A percentile compares a stretch with the other conserved stretches of the same genome.
Evolutionary conservation across 2,329 filamentous ascomycete genomes (phyloP).

Genomic region (Claviceps quebecensis): DNA sequence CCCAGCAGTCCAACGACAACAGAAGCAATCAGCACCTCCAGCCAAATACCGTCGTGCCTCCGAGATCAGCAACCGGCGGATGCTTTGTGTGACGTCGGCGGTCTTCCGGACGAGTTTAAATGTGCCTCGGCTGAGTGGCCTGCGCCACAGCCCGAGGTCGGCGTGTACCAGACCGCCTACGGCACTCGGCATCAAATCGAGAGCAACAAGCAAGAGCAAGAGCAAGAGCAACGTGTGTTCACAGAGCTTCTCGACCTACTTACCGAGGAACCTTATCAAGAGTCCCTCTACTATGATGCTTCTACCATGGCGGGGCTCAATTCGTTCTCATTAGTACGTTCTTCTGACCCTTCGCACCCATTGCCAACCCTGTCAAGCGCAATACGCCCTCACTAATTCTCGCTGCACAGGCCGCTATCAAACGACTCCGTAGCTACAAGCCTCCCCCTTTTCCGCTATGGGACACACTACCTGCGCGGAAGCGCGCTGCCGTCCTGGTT

Average conservation of each 20-base stretch:
- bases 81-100: conserved; percentile 11
- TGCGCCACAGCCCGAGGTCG: not conserved
- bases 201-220: not conserved
- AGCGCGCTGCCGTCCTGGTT: conserved; percentile 75
- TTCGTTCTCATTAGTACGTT: conserved; percentile 38
- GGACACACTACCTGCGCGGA: conserved; percentile 45
- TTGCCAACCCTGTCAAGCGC: not conserved
- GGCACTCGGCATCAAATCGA: not conserved
- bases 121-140: conserved; percentile 3
- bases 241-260: not conserved
- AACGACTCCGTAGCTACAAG: conserved; percentile 45
- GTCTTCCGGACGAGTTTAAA: conserved; percentile 3
- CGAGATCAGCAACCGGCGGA: not conserved
- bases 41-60: not conserved
- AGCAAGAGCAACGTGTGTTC: not conserved
- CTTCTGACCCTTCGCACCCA: not conserved
- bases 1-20: not conserved
- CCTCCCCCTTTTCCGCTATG: conserved; percentile 48
- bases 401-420: conserved; percentile 37
- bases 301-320: conserved; percentile 43
- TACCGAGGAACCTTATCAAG: conserved; percentile 9
- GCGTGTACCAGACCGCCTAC: not conserved
- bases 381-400: not conserved
- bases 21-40: not conserved
- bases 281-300: conserved; percentile 43